Evolutionary conservation across 2,329 filamentous ascomycete genomes (phyloP).

Genomic region (Emmonsia crescens): DNA sequence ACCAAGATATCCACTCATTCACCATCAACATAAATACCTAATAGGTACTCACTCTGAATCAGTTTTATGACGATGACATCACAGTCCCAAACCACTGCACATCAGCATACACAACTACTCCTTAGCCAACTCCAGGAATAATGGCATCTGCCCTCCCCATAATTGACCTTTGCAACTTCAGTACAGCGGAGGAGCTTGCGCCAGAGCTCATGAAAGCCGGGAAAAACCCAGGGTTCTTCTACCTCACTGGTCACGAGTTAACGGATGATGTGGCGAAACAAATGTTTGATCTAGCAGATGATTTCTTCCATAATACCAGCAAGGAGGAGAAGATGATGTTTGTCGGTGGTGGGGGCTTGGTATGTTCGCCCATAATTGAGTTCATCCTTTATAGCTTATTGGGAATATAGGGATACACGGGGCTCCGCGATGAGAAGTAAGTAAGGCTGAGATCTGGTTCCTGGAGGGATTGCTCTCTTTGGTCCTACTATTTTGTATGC

Average conservation of each 20-base stretch:
- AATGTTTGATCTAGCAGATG: not conserved
- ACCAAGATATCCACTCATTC: not conserved
- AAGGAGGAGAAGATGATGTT: conserved; percentile 2
- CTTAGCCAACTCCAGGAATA: not conserved
- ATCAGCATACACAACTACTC: not conserved
- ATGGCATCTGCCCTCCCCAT: not conserved
- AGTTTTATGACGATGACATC: conserved; percentile 21
- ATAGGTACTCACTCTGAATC: conserved; percentile 24
- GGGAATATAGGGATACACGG: not conserved
- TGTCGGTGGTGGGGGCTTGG: not conserved
- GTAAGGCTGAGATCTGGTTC: not conserved
- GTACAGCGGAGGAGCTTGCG: not conserved
- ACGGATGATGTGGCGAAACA: not conserved
- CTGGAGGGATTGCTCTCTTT: not conserved
- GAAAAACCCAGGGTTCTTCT: not conserved
- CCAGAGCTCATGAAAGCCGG: not conserved
- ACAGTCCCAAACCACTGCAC: not conserved
- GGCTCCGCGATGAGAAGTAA: conserved; percentile 1
- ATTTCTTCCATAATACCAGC: not conserved
- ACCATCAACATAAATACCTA: not conserved
- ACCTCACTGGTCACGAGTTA: not conserved
- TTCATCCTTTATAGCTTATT: not conserved
- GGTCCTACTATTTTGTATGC: too few relatives aligned
- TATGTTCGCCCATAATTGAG: not conserved
- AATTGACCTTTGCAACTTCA: not conserved